Percentiles rank a stretch among this genome's conserved stretches.
Evolutionary conservation across 208 protist genomes (phyloP).

Genomic region (Leishmania tarentolae): DNA sequence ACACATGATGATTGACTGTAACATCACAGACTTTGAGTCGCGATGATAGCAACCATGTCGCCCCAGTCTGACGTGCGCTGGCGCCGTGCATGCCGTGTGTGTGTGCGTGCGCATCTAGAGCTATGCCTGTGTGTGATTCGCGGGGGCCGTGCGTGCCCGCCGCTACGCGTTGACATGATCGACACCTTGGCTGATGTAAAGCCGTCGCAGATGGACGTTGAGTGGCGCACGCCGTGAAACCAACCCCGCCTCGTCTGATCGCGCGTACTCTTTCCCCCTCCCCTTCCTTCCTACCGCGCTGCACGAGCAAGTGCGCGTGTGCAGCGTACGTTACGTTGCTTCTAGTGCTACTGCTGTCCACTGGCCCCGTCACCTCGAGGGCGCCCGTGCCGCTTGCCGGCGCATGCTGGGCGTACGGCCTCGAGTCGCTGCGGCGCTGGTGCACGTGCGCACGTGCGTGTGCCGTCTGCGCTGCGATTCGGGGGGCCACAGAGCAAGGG

Average conservation of each 20-base stretch:
- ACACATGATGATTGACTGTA: conserved; percentile 14
- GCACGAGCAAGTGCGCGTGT: neutral
- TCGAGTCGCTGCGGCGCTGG: conserved; percentile 17
- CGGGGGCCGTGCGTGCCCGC: conserved; percentile 3
- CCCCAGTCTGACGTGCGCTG: conserved; percentile 8
- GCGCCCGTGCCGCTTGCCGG: conserved; percentile 23
- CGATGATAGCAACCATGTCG: conserved; percentile 12
- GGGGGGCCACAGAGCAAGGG: conserved; percentile 29
- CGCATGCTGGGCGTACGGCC: conserved; percentile 24
- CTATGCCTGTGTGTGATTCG: neutral
- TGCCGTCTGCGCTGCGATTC: conserved; percentile 6
- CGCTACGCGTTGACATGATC: conserved; percentile 8
- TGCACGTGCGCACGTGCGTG: conserved; percentile 10
- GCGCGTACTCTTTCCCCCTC: neutral
- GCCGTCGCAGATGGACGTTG: conserved; percentile 1
- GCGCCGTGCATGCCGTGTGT: neutral
- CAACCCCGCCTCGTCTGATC: conserved; percentile 11
- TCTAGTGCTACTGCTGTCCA: conserved; percentile 1
- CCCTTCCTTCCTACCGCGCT: neutral
- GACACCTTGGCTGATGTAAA: conserved; percentile 8
- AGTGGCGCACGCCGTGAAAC: conserved; percentile 12
- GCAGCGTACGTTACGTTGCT: conserved; percentile 3
- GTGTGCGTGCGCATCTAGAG: neutral
- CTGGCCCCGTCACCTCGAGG: conserved; percentile 25
- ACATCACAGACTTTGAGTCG: conserved; percentile 12